Percentiles rank a stretch among this genome's conserved stretches.
Evolutionary conservation across 2,329 filamentous ascomycete genomes (phyloP).

Genomic region (Cercospora beticola): DNA sequence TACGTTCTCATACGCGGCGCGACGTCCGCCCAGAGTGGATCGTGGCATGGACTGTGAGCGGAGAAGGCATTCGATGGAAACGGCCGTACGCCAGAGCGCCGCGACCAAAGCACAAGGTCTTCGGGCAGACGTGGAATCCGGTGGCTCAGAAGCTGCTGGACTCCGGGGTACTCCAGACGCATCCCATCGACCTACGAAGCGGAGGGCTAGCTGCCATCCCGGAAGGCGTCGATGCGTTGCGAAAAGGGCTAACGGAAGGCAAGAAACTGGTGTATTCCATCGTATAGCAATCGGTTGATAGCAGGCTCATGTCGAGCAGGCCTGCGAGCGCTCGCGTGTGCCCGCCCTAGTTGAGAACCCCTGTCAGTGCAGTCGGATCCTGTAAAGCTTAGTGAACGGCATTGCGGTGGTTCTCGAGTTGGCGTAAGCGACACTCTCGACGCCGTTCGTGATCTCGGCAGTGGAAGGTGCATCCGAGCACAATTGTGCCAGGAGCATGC

Average conservation of each 20-base stretch:
- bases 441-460: background rate
- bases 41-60: constrained; percentile 23
- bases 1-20: constrained; percentile 21
- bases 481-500: background rate
- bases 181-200: constrained; percentile 22
- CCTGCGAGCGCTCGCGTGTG: background rate
- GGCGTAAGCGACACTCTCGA: background rate
- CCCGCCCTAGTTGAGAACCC: background rate
- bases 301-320: background rate
- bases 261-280: constrained; percentile 24
- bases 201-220: constrained; percentile 20
- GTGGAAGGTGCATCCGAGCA: background rate
- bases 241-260: constrained; percentile 20
- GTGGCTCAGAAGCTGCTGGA: constrained; percentile 22
- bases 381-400: background rate
- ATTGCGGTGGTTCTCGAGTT: background rate
- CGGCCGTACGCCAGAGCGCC: constrained; percentile 21
- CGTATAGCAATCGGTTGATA: constrained; percentile 6
- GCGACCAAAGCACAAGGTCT: constrained; percentile 20
- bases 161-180: constrained; percentile 15
- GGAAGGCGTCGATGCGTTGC: constrained; percentile 19
- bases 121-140: constrained; percentile 20
- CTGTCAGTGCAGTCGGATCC: background rate
- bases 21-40: constrained; percentile 27
- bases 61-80: constrained; percentile 22